Base-by-base conservation (phyloP, 306 rosid species). In the Carpinus viminea region DNA sequence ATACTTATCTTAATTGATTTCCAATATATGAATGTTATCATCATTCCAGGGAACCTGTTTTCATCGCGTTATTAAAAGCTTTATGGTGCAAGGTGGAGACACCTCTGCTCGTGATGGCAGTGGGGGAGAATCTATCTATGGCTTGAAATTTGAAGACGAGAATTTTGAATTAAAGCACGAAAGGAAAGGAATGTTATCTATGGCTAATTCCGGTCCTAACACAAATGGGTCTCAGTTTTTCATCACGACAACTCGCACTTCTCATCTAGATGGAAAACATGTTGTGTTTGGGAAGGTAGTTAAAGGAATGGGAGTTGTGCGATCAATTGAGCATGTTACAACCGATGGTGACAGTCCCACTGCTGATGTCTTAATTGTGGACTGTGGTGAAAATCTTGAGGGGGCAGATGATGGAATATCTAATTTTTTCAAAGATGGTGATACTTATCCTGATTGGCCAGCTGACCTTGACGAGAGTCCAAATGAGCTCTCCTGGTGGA, bases 1-100 rank as follows among this genome's bases (percentile, higher is more conserved):
- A 55, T 47, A 21, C 5, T 70, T 55, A 18, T 18, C 79, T 47
- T 69, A 11, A 47, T 73, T 72, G 51, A 56, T 74, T 79, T 75
- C 47, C 6, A 11, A 48, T 76, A 41, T 62, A 2, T 73, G 77
- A 62, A 61, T 38, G 4, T 70, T 83, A 62, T 79, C 38, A 70
- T 70, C 38, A 70, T 70, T 74, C 72, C 85, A 94, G 98, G 98
- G 96, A 46, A 85, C 87, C 24, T 84, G 89, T 79, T 91, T 92
- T 81, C 98, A 92, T 82, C 96, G 93, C 46, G 85, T 92, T 68
- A 38, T 88, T 72, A 91, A 89, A 74, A 91, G 95, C 80, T 92
- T 87, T 76, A 94, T 92, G 98, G 86, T 92, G 64, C 95, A 92
- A 89, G 94, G 95, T 68, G 98, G 98, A 45, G 98, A 94, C 80